Base-by-base conservation (phyloP, 2,329 filamentous ascomycete species). In the Xylariaceae sp. region DNA sequence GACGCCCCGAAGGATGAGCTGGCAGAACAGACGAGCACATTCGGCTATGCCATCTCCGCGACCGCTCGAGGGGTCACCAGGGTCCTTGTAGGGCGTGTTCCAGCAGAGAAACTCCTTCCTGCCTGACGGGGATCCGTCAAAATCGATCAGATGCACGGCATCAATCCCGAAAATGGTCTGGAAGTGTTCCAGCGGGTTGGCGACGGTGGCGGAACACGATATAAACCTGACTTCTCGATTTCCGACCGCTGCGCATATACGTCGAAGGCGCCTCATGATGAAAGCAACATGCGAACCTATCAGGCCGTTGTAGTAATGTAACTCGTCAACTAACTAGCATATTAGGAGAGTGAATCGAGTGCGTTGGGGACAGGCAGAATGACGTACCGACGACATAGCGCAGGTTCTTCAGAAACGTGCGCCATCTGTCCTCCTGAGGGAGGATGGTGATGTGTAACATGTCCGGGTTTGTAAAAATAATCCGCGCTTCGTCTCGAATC, bases 381-480 rank as follows among this genome's bases (percentile, higher is more conserved):
- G 41, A 71, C 78, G 62, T 67, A 81, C 79, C 79, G 7, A 99
- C 95, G 0, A 99, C 93, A 68, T 90, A 97, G 62, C 88, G 90
- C 14, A 99, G 76, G 63, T 96, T 92, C 71, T 91, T 85, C n/a
- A 99, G 73, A 64, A 96, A 98, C 0, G 83, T 85, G 45, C 93
- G 83, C 95, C 95, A 99, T 26, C 84, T 83, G 60, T 91, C 89
- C 75, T 99, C 95, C 67, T 97, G 90, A 0, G 95, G 93, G 2
- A 99, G 75, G 21, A 99, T 96, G 0, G 91, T 96, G 32, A 97
- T 85, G 65, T 99, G 95, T 37, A 99, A 81, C 93, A 98, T 99
- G 68, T 99, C 95, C 0, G 95, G 95, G 66, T 99, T 99, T 0
- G 95, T 99, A 68, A 99, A 97, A 48, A 99, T 93, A 60, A 98